Evolutionary conservation across 176 grass and related monocot species (phyloP), one percentile per base, ranked within the genome.

Genomic region (Pharus latifolius): DNA sequence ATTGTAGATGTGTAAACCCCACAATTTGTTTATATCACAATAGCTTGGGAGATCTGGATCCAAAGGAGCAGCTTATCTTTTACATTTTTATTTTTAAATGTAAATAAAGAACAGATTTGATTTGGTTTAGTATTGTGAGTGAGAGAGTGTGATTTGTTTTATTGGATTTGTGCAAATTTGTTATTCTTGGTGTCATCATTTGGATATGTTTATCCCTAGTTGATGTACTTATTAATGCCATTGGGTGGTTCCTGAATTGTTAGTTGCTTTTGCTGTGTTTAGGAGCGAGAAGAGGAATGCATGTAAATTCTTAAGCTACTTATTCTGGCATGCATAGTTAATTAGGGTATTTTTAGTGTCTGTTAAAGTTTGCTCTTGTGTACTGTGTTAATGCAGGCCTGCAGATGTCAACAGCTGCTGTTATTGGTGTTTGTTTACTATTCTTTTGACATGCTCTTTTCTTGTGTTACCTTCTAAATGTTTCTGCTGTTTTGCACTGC

Each of bases 1-100:
- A 90, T 88, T 78, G 89, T 67, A 68, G 83, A 90, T 86, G 58
- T 56, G 84, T 81, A 64, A 84, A 88, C 81, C 83, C 89, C 75
- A 80, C 74, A 29, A 87, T 93, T 98, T 93, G 94, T 98, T 98
- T 93, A 98, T 98, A 92, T 76, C 22, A 52, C 55, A 82, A 85
- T 88, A 72, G 69, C 17, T 71, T 83, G 59, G 23, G 84, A 98
- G 94, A 98, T 98, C 89, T 98, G 86, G 94, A 92, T 98, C 94
- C 74, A 60, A 80, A 78, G 37, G 66, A 78, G 14, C 54, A 64
- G 56, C 25, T 49, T 72, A 77, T 35, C 66, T 90, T 85, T 78
- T 56, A 18, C 56, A 52, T 75, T 74, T 72, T 78, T 87, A 77
- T 81, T 52, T 82, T 80, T 75, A n/a, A n/a, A n/a, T n/a, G n/a